phyloP scores from a whole-genome alignment of 176 grass and related monocot species.

The Oryza glumipatula region DNA sequence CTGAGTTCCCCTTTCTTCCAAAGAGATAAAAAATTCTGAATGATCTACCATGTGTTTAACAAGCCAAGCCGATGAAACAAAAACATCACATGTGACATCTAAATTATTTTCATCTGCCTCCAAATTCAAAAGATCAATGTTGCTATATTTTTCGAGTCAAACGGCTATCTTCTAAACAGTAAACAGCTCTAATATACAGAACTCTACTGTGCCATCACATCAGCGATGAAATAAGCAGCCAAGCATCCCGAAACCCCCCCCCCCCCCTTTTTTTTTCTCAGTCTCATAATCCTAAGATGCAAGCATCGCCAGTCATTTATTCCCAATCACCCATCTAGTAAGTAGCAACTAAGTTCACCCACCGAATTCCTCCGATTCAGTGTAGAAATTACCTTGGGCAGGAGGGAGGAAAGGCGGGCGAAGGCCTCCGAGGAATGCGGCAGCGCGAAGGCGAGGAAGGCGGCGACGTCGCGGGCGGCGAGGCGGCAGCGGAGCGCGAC shows the following conservation, averaged over 20 bases:
- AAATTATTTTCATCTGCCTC: not conserved
- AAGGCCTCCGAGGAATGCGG: conserved; percentile 53
- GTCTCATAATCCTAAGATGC: not conserved
- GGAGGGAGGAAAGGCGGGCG: conserved; percentile 52
- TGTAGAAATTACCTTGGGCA: conserved; percentile 58
- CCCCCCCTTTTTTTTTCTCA: not conserved
- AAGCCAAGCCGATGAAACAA: not conserved
- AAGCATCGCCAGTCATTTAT: not conserved
- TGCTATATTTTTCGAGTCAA: not conserved
- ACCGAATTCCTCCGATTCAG: not conserved
- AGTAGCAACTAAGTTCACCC: not conserved
- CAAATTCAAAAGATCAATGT: not conserved
- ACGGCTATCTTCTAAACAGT: not conserved
- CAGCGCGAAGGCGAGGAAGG: conserved; percentile 69
- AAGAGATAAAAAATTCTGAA: not conserved
- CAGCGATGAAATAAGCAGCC: not conserved
- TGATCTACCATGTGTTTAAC: not conserved
- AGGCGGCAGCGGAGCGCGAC: conserved; percentile 73
- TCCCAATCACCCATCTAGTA: not conserved
- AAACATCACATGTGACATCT: not conserved
- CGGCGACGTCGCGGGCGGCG: conserved; percentile 47
- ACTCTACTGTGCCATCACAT: not conserved
- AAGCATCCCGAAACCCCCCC: not conserved
- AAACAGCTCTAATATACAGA: not conserved
- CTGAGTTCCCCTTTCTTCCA: not conserved